A percentile compares a stretch with the other conserved stretches of the same genome.
Evolutionary conservation across 441 rosid species (phyloP).

Genomic region (Pelargonium myrrhifolium): DNA sequence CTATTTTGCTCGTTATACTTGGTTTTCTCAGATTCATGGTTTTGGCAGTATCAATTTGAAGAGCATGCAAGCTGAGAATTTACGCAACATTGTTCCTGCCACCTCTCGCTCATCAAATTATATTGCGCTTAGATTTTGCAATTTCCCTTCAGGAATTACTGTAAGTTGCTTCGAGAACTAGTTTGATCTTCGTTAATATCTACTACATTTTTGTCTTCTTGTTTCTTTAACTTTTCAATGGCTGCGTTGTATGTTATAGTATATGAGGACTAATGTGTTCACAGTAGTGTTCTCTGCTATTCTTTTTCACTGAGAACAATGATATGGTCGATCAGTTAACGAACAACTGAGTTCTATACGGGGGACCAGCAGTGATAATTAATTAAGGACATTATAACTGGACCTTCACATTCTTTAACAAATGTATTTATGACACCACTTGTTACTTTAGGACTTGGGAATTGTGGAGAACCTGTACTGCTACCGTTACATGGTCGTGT

Average conservation of each 20-base stretch:
- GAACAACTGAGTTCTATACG: too few relatives aligned
- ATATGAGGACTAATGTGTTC: not conserved
- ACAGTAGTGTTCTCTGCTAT: not conserved
- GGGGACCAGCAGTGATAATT: not conserved
- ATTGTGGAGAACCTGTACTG: conserved; percentile 36
- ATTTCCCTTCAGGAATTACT: conserved; percentile 50
- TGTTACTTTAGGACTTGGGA: conserved; percentile 35
- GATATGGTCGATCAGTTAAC: not conserved
- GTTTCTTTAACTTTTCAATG: not conserved
- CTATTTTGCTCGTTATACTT: conserved; percentile 24
- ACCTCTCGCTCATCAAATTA: conserved; percentile 84
- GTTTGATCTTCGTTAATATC: not conserved
- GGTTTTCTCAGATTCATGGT: conserved; percentile 69
- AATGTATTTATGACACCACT: too few relatives aligned
- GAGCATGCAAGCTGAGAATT: conserved; percentile 86
- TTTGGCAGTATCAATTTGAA: conserved; percentile 95
- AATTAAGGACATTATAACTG: not conserved
- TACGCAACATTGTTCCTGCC: conserved; percentile 68
- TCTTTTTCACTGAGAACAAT: conserved; percentile 5
- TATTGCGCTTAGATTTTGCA: conserved; percentile 63
- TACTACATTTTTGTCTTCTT: not conserved
- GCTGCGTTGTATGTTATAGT: not conserved
- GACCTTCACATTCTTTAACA: too few relatives aligned
- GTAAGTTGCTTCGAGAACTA: conserved; percentile 43
- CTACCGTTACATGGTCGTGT: conserved; percentile 67